Percentiles rank a stretch among this genome's conserved stretches.
phyloP scores from a whole-genome alignment of 768 basidiomycete genomes.

The Psilocybe cyanescens region DNA sequence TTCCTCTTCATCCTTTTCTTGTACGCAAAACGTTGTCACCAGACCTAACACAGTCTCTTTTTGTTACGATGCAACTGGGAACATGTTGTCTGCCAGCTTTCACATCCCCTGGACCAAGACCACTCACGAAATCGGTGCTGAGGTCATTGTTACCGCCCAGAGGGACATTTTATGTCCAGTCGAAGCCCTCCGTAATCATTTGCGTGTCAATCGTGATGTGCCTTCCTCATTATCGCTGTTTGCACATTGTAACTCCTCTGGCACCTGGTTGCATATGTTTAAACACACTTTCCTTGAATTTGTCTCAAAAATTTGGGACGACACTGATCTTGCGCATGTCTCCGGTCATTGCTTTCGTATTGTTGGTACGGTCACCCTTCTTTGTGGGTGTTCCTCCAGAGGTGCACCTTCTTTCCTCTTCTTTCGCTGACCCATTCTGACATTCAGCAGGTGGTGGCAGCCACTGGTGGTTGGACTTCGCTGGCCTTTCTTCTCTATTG shows the following conservation, averaged over 20 bases:
- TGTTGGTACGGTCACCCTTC: slow-evolving; percentile 33
- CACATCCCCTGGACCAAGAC: slow-evolving; percentile 38
- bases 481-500: too few relatives aligned
- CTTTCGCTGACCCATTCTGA: too few relatives aligned
- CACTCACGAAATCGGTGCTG: slow-evolving; percentile 17
- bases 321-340: slow-evolving; percentile 7
- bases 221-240: not conserved
- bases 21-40: not conserved
- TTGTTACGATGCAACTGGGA: too few relatives aligned
- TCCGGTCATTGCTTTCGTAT: slow-evolving; percentile 37
- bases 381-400: slow-evolving; percentile 32
- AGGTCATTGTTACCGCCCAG: slow-evolving; percentile 17
- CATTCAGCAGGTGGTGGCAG: too few relatives aligned
- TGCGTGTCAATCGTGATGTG: not conserved
- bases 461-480: too few relatives aligned
- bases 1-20: too few relatives aligned
- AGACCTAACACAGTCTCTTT: not conserved
- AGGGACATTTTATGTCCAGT: slow-evolving; percentile 9
- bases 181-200: slow-evolving; percentile 9
- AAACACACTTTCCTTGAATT: slow-evolving; percentile 1
- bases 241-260: not conserved
- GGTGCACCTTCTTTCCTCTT: slow-evolving; percentile 6
- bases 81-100: slow-evolving; percentile 14
- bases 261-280: not conserved
- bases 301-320: not conserved